Percentiles rank a stretch among this genome's conserved stretches.
Conservation (phyloP, 2,329 filamentous ascomycete species). For the Colletotrichum karsti region DNA sequence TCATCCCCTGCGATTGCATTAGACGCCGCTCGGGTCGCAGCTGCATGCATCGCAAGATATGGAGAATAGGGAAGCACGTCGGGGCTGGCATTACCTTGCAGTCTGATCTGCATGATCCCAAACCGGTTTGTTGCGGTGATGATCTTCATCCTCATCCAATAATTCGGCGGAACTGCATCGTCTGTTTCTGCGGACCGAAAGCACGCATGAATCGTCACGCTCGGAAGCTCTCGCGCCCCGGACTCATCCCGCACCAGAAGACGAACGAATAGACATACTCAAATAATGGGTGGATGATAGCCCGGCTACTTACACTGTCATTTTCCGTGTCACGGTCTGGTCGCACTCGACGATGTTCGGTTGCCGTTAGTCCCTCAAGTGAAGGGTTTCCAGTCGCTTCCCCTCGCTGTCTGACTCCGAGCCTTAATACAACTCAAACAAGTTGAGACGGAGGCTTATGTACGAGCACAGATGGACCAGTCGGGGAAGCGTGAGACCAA, state of each 20-base stretch:
- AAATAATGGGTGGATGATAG: background rate
- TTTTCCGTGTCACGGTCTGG: background rate
- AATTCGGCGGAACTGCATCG: background rate
- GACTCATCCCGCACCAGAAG: conserved; percentile 1
- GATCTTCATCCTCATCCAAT: background rate
- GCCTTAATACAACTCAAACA: conserved; percentile 29
- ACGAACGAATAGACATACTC: background rate
- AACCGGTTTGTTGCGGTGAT: background rate
- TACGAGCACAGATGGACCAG: conserved; percentile 19
- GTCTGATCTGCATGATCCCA: background rate
- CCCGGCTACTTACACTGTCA: background rate
- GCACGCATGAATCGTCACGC: background rate
- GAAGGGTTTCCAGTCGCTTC: background rate
- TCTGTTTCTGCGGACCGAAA: background rate
- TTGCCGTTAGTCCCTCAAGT: background rate
- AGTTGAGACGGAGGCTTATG: conserved; percentile 29
- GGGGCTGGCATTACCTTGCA: conserved; percentile 3
- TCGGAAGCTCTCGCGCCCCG: background rate
- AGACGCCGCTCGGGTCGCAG: background rate
- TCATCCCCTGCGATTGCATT: conserved; percentile 20
- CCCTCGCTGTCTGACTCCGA: conserved; percentile 19
- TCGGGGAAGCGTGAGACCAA: background rate
- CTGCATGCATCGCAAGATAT: conserved; percentile 9
- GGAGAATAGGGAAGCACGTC: background rate
- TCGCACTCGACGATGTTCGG: background rate